Evolutionary conservation across 768 basidiomycete species (phyloP).

Genomic region (Gyrodon lividus): DNA sequence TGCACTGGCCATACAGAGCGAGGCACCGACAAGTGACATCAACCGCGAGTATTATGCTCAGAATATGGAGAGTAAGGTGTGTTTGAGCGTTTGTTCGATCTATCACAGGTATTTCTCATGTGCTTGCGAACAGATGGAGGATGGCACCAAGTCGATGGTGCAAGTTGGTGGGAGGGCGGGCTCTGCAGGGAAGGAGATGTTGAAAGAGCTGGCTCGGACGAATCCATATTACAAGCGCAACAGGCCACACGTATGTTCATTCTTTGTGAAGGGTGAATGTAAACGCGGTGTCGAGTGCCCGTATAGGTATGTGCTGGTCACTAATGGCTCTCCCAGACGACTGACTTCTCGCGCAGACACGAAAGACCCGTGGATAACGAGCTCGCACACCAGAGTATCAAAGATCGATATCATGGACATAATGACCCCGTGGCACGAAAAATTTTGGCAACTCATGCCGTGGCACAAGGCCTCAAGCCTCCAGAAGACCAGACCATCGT

Average conservation of each 20-base stretch:
- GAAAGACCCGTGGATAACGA: conserved; percentile 85
- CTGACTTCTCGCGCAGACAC: conserved; percentile 51
- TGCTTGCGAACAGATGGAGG: conserved; percentile 55
- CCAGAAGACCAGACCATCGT: conserved; percentile 89
- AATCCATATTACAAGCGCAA: conserved; percentile 99
- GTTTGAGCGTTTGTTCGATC: background rate
- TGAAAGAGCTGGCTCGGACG: conserved; percentile 90
- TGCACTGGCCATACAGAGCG: conserved; percentile 78
- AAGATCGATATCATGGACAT: conserved; percentile 89
- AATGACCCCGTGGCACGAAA: conserved; percentile 95
- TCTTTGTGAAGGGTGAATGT: conserved; percentile 95
- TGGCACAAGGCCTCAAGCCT: conserved; percentile 77
- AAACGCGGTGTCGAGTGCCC: conserved; percentile 91
- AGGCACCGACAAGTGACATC: conserved; percentile 95
- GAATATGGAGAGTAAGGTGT: conserved; percentile 83
- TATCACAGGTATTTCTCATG: background rate
- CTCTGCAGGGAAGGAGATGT: conserved; percentile 92
- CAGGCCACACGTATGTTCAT: conserved; percentile 89
- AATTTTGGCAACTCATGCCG: conserved; percentile 79
- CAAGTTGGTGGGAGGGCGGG: conserved; percentile 56
- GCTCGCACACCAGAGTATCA: conserved; percentile 87
- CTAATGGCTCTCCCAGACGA: background rate
- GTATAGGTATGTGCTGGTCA: conserved; percentile 52
- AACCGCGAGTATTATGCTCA: conserved; percentile 95
- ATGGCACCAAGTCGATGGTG: conserved; percentile 59